Evolutionary conservation across 2,329 filamentous ascomycete species (phyloP), one percentile per base, ranked within the genome.

Genomic region (Fusarium redolens): DNA sequence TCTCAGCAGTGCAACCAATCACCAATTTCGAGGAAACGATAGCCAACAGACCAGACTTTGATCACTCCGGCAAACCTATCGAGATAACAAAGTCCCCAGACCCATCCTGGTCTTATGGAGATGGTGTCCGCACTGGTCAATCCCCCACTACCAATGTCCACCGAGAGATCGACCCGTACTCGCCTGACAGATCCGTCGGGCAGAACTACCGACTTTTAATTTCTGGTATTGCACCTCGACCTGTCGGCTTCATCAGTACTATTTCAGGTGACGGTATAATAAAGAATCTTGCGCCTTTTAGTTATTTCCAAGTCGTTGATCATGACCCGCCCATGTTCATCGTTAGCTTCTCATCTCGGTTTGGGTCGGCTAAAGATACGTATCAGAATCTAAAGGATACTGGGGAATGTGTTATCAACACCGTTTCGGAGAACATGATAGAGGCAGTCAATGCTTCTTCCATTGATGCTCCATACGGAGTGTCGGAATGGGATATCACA

Each of bases 141-240:
- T 44, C 25, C 4, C 20, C 28, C 4, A 14, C 33, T 7, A 1
- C 47, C 61, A 72, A 78, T 82, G 2, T 41, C 11, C 93, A 97
- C 82, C 83, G 93, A 61, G 86, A 91, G 78, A 96, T 97, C 73
- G 91, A 96, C 81, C 94, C 94, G 0, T 92, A 95, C 79, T 92
- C 88, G 61, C 83, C 90, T 37, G 92, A 92, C 33, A 87, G 95
- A 1, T 88, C 91, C 0, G 84, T 90, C 0, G 84, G 87, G 1
- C 90, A 88, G 81, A 97, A 97, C 85, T 97, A 97, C 87, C 96
- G 96, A 80, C 88, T 97, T 5, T 85, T 97, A 33, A 95, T 97
- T 78, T 92, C 90, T 5, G 91, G 89, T 44, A 91, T 97, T 74
- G 88, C 95, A 5, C 95, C 95, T 2, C 88, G 95, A 15, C 95